Percentiles rank a stretch among this genome's conserved stretches.
Conservation (phyloP, 164 flowering plant genomes). For the Dillenia turbinata region DNA sequence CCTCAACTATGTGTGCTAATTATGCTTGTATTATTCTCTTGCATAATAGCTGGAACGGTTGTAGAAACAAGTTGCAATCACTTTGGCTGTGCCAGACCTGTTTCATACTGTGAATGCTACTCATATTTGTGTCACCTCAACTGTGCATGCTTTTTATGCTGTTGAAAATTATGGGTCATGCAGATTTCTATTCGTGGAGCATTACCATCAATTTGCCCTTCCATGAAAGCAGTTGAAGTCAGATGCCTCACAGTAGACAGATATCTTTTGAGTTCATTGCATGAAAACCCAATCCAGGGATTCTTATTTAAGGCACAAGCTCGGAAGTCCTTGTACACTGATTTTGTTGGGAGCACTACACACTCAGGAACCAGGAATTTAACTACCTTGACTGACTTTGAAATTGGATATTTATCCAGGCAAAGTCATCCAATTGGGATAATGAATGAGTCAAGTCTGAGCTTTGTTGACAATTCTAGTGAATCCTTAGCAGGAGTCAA, state of each 20-base stretch:
- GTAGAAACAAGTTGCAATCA: too few species aligned
- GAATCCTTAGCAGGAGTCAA: slow-evolving; percentile 9
- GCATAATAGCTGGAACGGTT: too few species aligned
- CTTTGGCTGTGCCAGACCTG: too few species aligned
- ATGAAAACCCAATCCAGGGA: slow-evolving; percentile 25
- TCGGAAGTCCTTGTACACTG: slow-evolving; percentile 20
- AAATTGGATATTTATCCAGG: slow-evolving; percentile 17
- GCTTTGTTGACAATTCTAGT: slow-evolving; percentile 31
- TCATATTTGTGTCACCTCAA: background rate
- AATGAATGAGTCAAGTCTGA: slow-evolving; percentile 21
- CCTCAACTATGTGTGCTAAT: background rate
- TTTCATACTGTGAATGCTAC: background rate
- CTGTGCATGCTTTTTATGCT: slow-evolving; percentile 4
- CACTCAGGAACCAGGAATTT: slow-evolving; percentile 20
- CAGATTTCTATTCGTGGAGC: slow-evolving; percentile 48
- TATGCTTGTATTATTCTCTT: background rate
- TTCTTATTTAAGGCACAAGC: slow-evolving; percentile 37
- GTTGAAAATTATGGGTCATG: slow-evolving; percentile 14
- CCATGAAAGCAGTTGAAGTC: slow-evolving; percentile 27
- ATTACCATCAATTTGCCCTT: slow-evolving; percentile 19
- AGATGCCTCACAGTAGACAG: slow-evolving; percentile 29
- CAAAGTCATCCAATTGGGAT: slow-evolving; percentile 22
- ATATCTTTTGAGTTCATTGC: slow-evolving; percentile 19
- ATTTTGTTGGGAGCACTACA: slow-evolving; percentile 22
- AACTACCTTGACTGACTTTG: slow-evolving; percentile 12